Conservation (phyloP, 2,329 filamentous ascomycete species). For the Coniochaeta sp. region DNA sequence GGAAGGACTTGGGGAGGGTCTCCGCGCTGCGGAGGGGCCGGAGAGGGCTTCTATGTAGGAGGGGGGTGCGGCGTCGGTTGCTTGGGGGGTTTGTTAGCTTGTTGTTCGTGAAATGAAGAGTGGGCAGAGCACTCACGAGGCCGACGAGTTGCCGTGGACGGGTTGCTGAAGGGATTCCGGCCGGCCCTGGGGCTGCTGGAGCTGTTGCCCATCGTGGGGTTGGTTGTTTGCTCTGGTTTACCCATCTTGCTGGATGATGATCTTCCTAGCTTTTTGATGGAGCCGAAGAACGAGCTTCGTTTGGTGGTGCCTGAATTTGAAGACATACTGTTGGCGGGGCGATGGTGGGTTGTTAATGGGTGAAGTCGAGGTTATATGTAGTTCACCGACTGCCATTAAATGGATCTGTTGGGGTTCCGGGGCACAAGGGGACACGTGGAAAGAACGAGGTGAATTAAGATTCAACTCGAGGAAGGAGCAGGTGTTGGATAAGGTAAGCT, state of each 20-base stretch:
- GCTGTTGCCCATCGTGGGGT: conserved; percentile 6
- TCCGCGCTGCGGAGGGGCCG: conserved; percentile 7
- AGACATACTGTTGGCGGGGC: conserved; percentile 9
- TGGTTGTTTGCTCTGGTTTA: conserved; percentile 5
- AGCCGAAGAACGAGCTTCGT: conserved; percentile 18
- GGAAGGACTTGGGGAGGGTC: conserved; percentile 16
- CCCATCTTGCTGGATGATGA: conserved; percentile 15
- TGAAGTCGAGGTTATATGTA: not conserved
- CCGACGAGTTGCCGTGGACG: conserved; percentile 11
- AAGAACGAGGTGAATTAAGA: not conserved
- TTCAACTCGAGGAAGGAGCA: not conserved
- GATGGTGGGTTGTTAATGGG: conserved; percentile 5
- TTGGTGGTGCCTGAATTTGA: conserved; percentile 10
- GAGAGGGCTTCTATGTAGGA: conserved; percentile 18
- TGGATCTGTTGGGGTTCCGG: no score
- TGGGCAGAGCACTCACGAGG: conserved; percentile 10
- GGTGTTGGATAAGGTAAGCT: not conserved
- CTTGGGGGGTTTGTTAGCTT: conserved; percentile 10
- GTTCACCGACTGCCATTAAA: not conserved
- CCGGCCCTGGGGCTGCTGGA: conserved; percentile 2
- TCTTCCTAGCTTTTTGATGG: conserved; percentile 24
- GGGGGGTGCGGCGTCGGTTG: conserved; percentile 26
- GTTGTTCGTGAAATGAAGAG: not conserved
- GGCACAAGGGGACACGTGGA: no score
- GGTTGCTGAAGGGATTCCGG: conserved; percentile 13